Base-by-base conservation (phyloP, 805 yeast species). In the Saccharomycopsis javanensis region DNA sequence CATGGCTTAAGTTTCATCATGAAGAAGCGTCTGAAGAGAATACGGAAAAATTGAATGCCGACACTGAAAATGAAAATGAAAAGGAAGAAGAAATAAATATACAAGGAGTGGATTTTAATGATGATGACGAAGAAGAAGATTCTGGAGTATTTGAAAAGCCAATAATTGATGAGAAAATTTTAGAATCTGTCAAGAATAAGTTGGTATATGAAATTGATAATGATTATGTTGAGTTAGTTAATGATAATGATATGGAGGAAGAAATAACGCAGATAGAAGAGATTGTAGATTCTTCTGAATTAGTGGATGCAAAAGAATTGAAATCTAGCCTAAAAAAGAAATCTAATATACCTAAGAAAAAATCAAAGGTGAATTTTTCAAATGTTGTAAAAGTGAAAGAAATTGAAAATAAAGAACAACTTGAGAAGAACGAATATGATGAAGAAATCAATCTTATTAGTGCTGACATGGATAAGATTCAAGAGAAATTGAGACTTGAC, bases 1-100 rank as follows among this genome's bases (percentile, higher is more conserved):
- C 61, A 13, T 60, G 62, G 62, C 16, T 60, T 7, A 48, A 35
- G 37, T n/a, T 52, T 11, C n/a, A 13, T 30, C 33, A 34, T n/a
- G 56, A 53, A 16, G 28, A 16, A 34, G 34, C 5, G 10, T 5
- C 54, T 2, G 50, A 25, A 10, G 45, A 52, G 18, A 18, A 52
- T 11, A n/a, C n/a, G n/a, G n/a, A n/a, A n/a, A n/a, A n/a, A n/a
- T n/a, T n/a, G n/a, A n/a, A n/a, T n/a, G n/a, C n/a, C n/a, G n/a
- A n/a, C n/a, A n/a, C n/a, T n/a, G n/a, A n/a, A n/a, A 30, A 18
- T 13, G 13, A 6, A 31, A 33, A 45, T 5, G 25, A 37, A 13
- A 45, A 37, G 13, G 27, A 33, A 23, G 55, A 51, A 2, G 28
- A 18, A 28, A 23, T 30, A n/a, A 20, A 50, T n/a, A 50, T 56